These are phyloP conservation scores for Cercospora canescens DNA, from an alignment of 2,329 filamentous ascomycete genomes.

Conservation along the genomic window DNA sequence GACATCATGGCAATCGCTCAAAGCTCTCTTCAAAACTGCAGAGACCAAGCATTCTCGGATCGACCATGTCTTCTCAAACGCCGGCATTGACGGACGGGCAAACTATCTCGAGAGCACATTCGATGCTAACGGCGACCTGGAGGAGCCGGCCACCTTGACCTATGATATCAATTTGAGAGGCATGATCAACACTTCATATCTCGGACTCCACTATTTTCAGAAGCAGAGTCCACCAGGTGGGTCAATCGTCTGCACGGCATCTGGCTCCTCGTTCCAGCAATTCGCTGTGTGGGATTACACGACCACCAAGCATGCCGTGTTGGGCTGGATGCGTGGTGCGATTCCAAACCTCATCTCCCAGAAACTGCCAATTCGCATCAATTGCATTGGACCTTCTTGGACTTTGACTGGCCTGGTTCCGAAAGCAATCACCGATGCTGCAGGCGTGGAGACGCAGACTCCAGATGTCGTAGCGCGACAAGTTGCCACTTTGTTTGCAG, in stretches of 20 bases:
- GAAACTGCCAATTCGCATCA: conserved; percentile 53
- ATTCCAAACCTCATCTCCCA: conserved; percentile 35
- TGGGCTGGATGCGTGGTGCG: conserved; percentile 55
- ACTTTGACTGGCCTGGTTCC: conserved; percentile 54
- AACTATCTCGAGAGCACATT: conserved; percentile 33
- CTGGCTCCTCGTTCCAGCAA: conserved; percentile 52
- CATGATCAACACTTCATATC: conserved; percentile 43
- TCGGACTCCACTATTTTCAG: conserved; percentile 50
- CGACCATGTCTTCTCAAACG: conserved; percentile 56
- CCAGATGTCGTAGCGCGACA: conserved; percentile 51
- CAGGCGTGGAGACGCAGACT: conserved; percentile 47
- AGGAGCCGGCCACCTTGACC: conserved; percentile 37
- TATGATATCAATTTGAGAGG: conserved; percentile 46
- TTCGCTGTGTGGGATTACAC: conserved; percentile 56
- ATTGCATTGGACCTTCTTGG: conserved; percentile 58
- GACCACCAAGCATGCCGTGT: conserved; percentile 56
- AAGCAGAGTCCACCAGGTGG: conserved; percentile 42
- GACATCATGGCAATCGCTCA: conserved; percentile 51
- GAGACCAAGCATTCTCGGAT: conserved; percentile 45
- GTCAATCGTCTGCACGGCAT: conserved; percentile 58
- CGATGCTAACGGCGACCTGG: conserved; percentile 37
- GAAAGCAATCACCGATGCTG: conserved; percentile 38
- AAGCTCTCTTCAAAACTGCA: conserved; percentile 53
- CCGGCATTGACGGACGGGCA: conserved; percentile 53
- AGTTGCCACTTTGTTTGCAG: conserved; percentile 53